Evolutionary conservation across 23 red algal genomes (phyloP), one percentile per base, ranked within the genome.

Genomic region (Gracilaria caudata): DNA sequence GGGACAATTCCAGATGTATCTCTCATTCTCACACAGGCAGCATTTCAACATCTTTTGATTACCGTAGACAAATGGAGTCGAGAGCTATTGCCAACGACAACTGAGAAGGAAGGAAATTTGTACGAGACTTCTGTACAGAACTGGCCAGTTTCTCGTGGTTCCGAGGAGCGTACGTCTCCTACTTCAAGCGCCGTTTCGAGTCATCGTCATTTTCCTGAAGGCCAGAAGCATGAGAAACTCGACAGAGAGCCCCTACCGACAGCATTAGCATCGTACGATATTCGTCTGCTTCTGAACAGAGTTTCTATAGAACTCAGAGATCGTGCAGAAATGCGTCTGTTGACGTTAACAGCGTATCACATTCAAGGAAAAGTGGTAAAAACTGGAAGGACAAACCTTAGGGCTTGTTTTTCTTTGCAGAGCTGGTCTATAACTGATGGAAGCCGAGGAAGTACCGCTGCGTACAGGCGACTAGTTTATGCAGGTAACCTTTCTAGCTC

Each of bases 371-470:
- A 65, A 17, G 51, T 86, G 8, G 72, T 59, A n/a, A 93, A 85
- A 56, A 79, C 72, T 36, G 75, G 81, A 23, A 77, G 72, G 30
- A 79, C 58, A 38, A 78, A 64, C 35, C 38, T 93, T 28, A 54
- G 74, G 32, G 90, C 81, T 16, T 51, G 39, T 32, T 86, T 86
- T 68, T 55, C 35, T 32, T 41, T 93, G 16, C 72, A 60, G 20
- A 68, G 35, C 73, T 93, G 80, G 72, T 78, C 81, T 24, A 58
- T 93, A 21, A 87, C 81, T 7, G 90, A 93, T 65, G 81, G 80
- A 1, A 86, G 81, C 74, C 80, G 90, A 20, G 90, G 90, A 28
- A 85, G 80, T 56, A 93, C 90, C 20, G 90, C 90, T 21, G 81
- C 90, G 32, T 93, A 86, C 64, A 51, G 90, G 61, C 40, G 65